These are phyloP conservation scores for Phialophora verrucosa DNA, from an alignment of 2,329 filamentous ascomycete genomes.

Conservation along the genomic window DNA sequence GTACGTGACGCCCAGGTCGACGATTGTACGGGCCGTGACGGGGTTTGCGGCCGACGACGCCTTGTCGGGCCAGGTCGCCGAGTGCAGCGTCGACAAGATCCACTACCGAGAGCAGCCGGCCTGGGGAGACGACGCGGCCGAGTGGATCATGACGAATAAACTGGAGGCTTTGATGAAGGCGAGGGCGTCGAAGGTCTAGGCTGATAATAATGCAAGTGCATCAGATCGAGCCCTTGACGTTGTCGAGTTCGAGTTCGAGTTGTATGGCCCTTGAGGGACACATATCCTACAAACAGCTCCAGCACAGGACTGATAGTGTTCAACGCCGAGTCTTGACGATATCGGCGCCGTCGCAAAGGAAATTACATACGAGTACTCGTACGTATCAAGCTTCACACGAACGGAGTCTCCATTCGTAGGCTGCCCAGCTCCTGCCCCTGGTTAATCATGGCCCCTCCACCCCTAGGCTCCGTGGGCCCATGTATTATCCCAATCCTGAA, in stretches of 20 bases:
- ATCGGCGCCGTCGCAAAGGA: not conserved
- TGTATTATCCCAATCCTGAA: not conserved
- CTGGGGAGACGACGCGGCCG: conserved; percentile 14
- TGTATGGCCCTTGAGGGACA: too few relatives aligned
- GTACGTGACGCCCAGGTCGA: conserved; percentile 16
- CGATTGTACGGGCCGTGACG: conserved; percentile 16
- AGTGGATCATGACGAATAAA: conserved; percentile 22
- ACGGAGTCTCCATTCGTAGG: not conserved
- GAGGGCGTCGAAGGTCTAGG: not conserved
- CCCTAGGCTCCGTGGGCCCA: not conserved
- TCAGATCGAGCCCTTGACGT: not conserved
- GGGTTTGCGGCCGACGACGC: conserved; percentile 10
- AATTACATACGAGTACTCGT: not conserved
- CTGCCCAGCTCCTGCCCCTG: too few relatives aligned
- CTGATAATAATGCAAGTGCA: not conserved
- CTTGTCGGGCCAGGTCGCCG: conserved; percentile 6
- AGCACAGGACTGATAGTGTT: not conserved
- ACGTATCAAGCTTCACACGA: not conserved
- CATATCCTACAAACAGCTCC: too few relatives aligned
- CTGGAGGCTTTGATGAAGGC: conserved; percentile 9
- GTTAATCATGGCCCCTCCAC: not conserved
- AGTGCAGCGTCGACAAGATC: conserved; percentile 21
- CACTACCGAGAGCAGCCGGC: conserved; percentile 16
- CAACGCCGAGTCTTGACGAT: not conserved
- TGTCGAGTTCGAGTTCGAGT: too few relatives aligned